Evolutionary conservation across 495 filamentous ascomycete species (phyloP).

Genomic region (Penicillium lividum): DNA sequence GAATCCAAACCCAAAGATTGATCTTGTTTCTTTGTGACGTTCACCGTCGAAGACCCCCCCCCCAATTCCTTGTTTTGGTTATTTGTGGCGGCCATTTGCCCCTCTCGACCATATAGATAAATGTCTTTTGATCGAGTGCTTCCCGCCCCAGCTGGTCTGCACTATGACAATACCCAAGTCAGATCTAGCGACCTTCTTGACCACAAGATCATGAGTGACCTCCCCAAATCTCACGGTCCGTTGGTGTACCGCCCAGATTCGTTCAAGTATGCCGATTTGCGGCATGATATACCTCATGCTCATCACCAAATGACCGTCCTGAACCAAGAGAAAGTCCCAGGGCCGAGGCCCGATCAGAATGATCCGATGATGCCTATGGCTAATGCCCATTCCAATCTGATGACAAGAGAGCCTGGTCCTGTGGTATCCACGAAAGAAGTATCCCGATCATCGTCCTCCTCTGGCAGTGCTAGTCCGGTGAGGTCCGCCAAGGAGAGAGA

Average conservation of each 20-base stretch:
- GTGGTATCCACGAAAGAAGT: conserved; percentile 17
- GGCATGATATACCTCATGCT: conserved; percentile 26
- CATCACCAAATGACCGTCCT: conserved; percentile 32
- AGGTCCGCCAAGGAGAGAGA: conserved; percentile 39
- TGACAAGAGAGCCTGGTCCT: conserved; percentile 9
- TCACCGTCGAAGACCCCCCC: conserved; percentile 7
- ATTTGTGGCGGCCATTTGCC: conserved; percentile 14
- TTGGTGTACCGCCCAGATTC: conserved; percentile 18
- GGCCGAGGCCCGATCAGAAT: conserved; percentile 13
- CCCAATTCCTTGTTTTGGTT: conserved; percentile 11
- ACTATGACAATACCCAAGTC: conserved; percentile 41
- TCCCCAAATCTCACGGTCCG: conserved; percentile 22
- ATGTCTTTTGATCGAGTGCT: conserved; percentile 62
- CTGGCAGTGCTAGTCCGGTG: conserved; percentile 38
- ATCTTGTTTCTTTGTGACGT: conserved; percentile 8
- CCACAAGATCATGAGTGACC: conserved; percentile 54
- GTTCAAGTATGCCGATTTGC: conserved; percentile 25
- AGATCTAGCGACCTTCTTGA: conserved; percentile 46
- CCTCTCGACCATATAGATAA: conserved; percentile 25
- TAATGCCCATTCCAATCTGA: not conserved
- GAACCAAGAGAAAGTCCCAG: conserved; percentile 26
- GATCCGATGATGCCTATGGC: conserved; percentile 5
- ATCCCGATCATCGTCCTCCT: conserved; percentile 29
- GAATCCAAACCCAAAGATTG: not conserved
- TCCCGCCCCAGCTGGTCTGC: conserved; percentile 49